Evolutionary conservation across 495 filamentous ascomycete species (phyloP).

Genomic region (Acidiella bohemica): DNA sequence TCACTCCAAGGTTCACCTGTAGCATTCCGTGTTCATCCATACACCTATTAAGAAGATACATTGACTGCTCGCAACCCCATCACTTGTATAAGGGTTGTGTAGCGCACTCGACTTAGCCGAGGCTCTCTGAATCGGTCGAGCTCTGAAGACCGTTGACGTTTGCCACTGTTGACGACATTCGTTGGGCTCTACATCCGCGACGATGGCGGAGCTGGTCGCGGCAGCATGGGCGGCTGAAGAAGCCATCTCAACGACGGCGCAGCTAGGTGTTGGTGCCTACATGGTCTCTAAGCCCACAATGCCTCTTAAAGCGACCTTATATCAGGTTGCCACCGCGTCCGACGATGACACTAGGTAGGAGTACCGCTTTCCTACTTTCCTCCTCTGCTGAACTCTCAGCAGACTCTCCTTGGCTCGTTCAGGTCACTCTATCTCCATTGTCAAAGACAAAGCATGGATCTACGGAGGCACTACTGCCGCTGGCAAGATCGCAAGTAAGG

Average conservation of each 20-base stretch:
- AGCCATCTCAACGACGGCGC: constrained; percentile 11
- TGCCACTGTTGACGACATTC: no score
- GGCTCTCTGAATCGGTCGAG: no score
- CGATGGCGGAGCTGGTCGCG: constrained; percentile 18
- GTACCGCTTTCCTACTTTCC: not conserved
- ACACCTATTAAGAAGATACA: no score
- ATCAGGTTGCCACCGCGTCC: constrained; percentile 14
- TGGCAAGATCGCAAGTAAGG: constrained; percentile 32
- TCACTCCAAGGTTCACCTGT: no score
- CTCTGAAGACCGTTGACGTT: no score
- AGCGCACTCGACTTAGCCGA: no score
- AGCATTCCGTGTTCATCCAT: no score
- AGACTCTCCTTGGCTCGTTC: constrained; percentile 32
- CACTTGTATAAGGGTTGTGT: no score
- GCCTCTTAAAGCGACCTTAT: constrained; percentile 19
- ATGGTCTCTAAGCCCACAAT: constrained; percentile 18
- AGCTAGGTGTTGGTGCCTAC: constrained; percentile 17
- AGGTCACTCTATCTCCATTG: constrained; percentile 35
- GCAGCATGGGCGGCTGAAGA: constrained; percentile 15
- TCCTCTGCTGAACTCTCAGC: not conserved
- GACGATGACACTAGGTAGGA: constrained; percentile 14
- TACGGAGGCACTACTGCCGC: constrained; percentile 36
- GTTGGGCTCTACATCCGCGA: no score
- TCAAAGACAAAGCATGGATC: constrained; percentile 37
- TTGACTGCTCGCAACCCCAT: no score